Evolutionary conservation across 1,139 yeast genomes (phyloP), one percentile per base, ranked within the genome.

Genomic region (Hemisphaericaspora xylanilytica): DNA sequence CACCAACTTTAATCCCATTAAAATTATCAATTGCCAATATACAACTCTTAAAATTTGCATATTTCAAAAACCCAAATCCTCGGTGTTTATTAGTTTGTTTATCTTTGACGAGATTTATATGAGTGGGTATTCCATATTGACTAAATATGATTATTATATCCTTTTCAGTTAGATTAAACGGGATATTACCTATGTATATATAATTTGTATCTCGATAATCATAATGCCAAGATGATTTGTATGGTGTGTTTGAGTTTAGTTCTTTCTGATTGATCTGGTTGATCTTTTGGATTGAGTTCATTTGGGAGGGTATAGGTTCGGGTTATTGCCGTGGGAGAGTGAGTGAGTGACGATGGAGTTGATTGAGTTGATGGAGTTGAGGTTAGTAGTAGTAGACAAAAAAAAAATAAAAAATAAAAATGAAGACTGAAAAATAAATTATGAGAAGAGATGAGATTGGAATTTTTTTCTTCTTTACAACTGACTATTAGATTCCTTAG

Each of bases 51-150:
- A 81, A 87, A 51, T 87, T 89, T 49, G 82, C 90, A 54, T 86
- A 92, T 58, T 88, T 85, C 47, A 92, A 61, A 63, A 81, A 89
- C 5, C 85, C 94, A 67, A 83, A 87, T 6, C 96, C 95, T 39
- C 75, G 72, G 7, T 88, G 78, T 46, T 76, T 75, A 2, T 90
- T 89, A 0, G 86, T 74, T 3, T 77, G 78, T 42, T 67, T 68
- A 53, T 87, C 92, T 42, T 89, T 72, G n/a, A 79, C 72, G 41
- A 92, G 64, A 41, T 84, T 80, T 29, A 90, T 58, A 54, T 85
- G 89, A 0, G 86, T 83, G 0, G 97, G 96, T 20, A 81, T 74
- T 1, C 98, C 98, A 58, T 75, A 92, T 56, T 92, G 97, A 4
- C 96, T 85, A 56, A 92, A 92, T 28, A 90, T 78, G 0, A 80